Base-by-base conservation (phyloP, 805 yeast genomes). In the Schizosaccharomyces octosporus region DNA sequence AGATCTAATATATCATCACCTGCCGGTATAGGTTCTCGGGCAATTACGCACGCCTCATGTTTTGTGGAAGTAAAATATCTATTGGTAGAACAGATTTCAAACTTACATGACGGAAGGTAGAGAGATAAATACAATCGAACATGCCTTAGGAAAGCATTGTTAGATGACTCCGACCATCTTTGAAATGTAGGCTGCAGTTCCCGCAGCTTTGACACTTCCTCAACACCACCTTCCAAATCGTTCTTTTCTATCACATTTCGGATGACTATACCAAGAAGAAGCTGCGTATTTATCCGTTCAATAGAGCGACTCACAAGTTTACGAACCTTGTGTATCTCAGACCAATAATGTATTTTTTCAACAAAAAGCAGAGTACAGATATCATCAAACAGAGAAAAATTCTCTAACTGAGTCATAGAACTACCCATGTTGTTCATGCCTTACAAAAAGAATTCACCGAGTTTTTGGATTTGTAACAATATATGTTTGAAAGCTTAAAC, bases 1-100 rank as follows among this genome's bases (percentile, higher is more conserved):
- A 77, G 65, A 54, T 68, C 71, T 45, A 66, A 66, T 59, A 76
- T 69, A 31, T 67, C 70, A 21, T 71, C 72, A 19, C 71, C 75
- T 4, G 67, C 63, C 4, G 64, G 63, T 55, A 68, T 72, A 1
- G 55, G 62, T 21, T 61, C 62, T 27, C 75, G 66, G 0, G 80
- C 73, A 5, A 76, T 67, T 3, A 76, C 72, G 61, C 77, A 73
- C 0, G 77, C 71, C 62, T 73, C 75, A n/a, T 64, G 63, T 9
- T 65, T 62, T n/a, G 63, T 61, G 17, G 70, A 67, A 11, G 65
- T 43, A 36, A 65, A 63, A 63, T 75, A 77, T 5, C 79, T 66
- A 59, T 74, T 77, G 5, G 79, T 75, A 2, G 76, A 72, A 61
- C 72, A 69, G 19, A 77, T 64, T 59, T 73, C 76, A 65, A 75